Conservation (phyloP, 2,329 filamentous ascomycete species). For the Beauveria sp. region DNA sequence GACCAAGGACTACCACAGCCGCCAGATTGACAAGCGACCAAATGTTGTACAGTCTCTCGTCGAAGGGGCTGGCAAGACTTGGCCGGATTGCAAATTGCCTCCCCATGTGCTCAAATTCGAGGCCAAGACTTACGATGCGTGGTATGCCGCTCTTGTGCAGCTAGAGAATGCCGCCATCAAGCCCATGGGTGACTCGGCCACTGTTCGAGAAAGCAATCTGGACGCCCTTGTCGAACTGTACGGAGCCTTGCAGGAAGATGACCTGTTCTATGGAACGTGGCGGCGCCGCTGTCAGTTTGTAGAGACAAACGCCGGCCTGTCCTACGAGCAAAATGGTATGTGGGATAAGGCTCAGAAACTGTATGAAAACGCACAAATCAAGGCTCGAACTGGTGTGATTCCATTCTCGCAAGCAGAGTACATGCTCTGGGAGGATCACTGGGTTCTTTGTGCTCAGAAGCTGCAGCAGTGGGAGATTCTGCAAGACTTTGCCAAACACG, state of each 20-base stretch:
- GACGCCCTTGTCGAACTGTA: constrained; percentile 95
- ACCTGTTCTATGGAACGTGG: constrained; percentile 97
- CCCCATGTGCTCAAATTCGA: constrained; percentile 95
- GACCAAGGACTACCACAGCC: constrained; percentile 90
- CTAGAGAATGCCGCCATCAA: constrained; percentile 83
- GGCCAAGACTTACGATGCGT: constrained; percentile 87
- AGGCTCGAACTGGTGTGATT: constrained; percentile 89
- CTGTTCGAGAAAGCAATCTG: constrained; percentile 85
- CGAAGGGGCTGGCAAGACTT: constrained; percentile 76
- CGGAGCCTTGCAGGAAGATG: constrained; percentile 82
- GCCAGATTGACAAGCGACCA: constrained; percentile 88
- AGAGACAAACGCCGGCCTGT: constrained; percentile 93
- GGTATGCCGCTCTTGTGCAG: constrained; percentile 90
- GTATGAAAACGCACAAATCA: constrained; percentile 95
- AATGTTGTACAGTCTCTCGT: constrained; percentile 93
- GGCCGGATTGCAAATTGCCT: constrained; percentile 83
- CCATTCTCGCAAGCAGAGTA: constrained; percentile 96
- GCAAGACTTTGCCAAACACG: constrained; percentile 95
- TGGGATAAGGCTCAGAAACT: constrained; percentile 98
- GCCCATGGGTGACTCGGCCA: constrained; percentile 75
- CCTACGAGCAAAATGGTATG: constrained; percentile 97
- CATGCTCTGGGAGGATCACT: constrained; percentile 99
- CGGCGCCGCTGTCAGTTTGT: constrained; percentile 90
- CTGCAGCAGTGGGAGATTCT: constrained; percentile 98
- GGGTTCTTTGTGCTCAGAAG: constrained; percentile 95